Percentiles rank a stretch among this genome's conserved stretches.
Evolutionary conservation across 345 rosid genomes (phyloP).

Genomic region (Abelmoschus esculentus): DNA sequence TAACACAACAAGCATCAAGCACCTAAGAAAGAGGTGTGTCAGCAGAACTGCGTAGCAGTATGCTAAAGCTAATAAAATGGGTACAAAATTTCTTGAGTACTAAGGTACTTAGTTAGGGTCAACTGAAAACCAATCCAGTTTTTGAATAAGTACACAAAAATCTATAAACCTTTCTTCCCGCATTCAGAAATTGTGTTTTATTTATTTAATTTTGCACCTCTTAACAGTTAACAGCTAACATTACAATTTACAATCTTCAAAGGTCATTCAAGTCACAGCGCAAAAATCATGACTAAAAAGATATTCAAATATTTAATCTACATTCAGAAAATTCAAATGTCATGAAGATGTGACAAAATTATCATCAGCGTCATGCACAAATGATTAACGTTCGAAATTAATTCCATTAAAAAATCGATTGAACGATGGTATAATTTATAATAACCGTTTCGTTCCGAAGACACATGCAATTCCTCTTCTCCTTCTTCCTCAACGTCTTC

Average conservation of each 20-base stretch:
- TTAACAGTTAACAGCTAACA: too few species aligned
- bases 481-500: neutral
- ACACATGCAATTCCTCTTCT: neutral
- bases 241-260: neutral
- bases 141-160: neutral
- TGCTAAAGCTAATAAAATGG: neutral
- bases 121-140: neutral
- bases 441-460: constrained; percentile 5
- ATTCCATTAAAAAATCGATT: neutral
- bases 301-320: neutral
- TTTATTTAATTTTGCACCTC: neutral
- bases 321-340: neutral
- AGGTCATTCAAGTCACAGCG: neutral
- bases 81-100: too few species aligned
- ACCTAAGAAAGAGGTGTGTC: neutral
- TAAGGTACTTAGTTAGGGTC: neutral
- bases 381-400: neutral
- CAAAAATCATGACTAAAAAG: neutral
- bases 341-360: neutral
- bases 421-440: neutral
- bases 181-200: neutral
- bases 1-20: constrained; percentile 5
- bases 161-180: neutral
- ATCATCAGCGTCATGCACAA: neutral
- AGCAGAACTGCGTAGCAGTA: neutral